Evolutionary conservation across 2,329 filamentous ascomycete species (phyloP).

Genomic region (Cladophialophora immunda): DNA sequence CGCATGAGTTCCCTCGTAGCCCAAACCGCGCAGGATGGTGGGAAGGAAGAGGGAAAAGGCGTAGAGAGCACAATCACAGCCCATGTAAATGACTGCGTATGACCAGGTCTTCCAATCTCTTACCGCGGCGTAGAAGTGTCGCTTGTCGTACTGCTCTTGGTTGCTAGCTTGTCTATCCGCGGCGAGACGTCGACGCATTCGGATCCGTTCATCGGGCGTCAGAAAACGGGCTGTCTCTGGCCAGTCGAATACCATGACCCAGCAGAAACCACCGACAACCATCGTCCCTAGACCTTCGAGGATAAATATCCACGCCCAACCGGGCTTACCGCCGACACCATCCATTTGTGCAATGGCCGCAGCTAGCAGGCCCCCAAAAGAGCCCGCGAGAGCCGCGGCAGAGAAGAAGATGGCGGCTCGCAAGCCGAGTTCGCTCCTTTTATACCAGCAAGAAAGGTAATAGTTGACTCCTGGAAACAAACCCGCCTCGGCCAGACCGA

Average conservation of each 20-base stretch:
- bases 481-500: constrained; percentile 61
- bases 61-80: constrained; percentile 64
- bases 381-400: constrained; percentile 64
- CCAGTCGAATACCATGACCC: constrained; percentile 59
- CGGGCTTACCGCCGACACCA: constrained; percentile 47
- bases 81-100: constrained; percentile 57
- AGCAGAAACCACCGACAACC: constrained; percentile 51
- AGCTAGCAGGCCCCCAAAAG: constrained; percentile 64
- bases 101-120: constrained; percentile 61
- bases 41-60: constrained; percentile 69
- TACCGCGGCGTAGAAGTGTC: constrained; percentile 60
- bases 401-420: constrained; percentile 65
- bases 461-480: constrained; percentile 56
- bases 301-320: constrained; percentile 61
- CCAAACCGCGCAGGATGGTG: constrained; percentile 63
- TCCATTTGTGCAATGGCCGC: constrained; percentile 59
- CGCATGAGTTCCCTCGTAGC: constrained; percentile 64
- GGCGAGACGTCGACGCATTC: constrained; percentile 48
- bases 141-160: constrained; percentile 51
- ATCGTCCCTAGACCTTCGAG: no score
- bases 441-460: constrained; percentile 65
- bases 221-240: constrained; percentile 60
- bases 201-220: constrained; percentile 51
- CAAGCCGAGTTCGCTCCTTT: constrained; percentile 64
- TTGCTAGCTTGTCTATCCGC: constrained; percentile 55